Percentiles rank a stretch among this genome's conserved stretches.
phyloP scores from a whole-genome alignment of 179 eudicot genomes.

The Beta lomatogona region DNA sequence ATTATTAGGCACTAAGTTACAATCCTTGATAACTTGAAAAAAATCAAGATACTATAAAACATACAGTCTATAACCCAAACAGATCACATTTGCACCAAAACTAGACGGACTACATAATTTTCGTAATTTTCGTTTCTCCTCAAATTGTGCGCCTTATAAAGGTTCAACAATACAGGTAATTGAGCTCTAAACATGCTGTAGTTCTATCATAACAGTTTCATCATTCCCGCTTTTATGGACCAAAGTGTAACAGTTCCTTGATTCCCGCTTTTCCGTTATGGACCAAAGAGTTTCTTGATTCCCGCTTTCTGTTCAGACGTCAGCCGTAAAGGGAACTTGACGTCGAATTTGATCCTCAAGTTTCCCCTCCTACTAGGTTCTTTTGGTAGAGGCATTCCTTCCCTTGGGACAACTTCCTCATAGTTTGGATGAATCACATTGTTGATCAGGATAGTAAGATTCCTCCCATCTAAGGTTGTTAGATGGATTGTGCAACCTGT shows the following conservation, averaged over 20 bases:
- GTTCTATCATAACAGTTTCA: no score
- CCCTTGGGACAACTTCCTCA: constrained; percentile 64
- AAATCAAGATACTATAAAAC: no score
- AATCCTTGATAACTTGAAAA: no score
- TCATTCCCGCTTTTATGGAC: not conserved
- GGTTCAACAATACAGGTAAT: no score
- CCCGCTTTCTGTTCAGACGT: constrained; percentile 64
- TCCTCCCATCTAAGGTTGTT: constrained; percentile 73
- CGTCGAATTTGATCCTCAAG: constrained; percentile 66
- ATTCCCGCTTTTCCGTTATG: not conserved
- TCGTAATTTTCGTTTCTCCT: no score
- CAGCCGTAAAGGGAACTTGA: constrained; percentile 61
- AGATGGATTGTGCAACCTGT: constrained; percentile 61
- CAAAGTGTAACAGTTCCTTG: no score
- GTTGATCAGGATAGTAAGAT: constrained; percentile 51
- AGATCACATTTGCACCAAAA: no score
- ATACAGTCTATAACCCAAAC: no score
- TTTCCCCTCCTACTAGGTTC: constrained; percentile 67
- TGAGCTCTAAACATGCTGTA: not conserved
- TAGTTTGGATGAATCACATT: constrained; percentile 56
- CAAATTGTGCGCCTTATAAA: no score
- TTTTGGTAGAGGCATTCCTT: constrained; percentile 80
- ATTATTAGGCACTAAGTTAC: no score
- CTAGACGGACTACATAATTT: no score
- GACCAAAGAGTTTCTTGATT: constrained; percentile 52